phyloP scores from a whole-genome alignment of 768 basidiomycete species.

The Hebeloma cylindrosporum region DNA sequence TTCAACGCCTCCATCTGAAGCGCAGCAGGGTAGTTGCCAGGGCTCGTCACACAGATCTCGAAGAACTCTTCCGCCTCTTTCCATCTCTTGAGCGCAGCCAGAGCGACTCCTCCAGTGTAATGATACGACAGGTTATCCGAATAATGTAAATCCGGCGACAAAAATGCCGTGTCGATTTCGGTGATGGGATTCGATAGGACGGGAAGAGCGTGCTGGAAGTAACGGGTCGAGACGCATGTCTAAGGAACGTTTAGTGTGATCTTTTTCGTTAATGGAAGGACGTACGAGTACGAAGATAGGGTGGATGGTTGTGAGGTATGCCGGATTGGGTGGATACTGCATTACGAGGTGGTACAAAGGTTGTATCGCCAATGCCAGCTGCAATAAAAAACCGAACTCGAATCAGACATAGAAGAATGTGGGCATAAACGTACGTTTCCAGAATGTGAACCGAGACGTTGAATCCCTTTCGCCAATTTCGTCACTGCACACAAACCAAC shows the following conservation, averaged over 20 bases:
- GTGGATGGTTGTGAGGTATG: slow-evolving; percentile 58
- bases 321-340: slow-evolving; percentile 51
- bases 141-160: slow-evolving; percentile 59
- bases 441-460: slow-evolving; percentile 43
- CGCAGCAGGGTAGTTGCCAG: slow-evolving; percentile 55
- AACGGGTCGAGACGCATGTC: slow-evolving; percentile 56
- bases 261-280: not conserved
- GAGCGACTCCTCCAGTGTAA: slow-evolving; percentile 74
- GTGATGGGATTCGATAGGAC: slow-evolving; percentile 65
- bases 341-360: slow-evolving; percentile 60
- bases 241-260: slow-evolving; percentile 24
- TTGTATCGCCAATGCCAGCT: slow-evolving; percentile 47
- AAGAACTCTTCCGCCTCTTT: slow-evolving; percentile 72
- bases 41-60: slow-evolving; percentile 73
- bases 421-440: slow-evolving; percentile 48
- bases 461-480: slow-evolving; percentile 63
- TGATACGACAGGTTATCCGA: slow-evolving; percentile 85
- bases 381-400: not conserved
- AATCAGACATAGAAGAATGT: not conserved
- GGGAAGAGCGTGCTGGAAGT: slow-evolving; percentile 58
- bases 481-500: slow-evolving; percentile 51
- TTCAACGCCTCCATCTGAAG: slow-evolving; percentile 87
- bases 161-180: slow-evolving; percentile 48
- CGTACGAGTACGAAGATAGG: slow-evolving; percentile 63
- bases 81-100: slow-evolving; percentile 66